phyloP scores from a whole-genome alignment of 2,329 filamentous ascomycete species.

The Verticillium albo-atrum region DNA sequence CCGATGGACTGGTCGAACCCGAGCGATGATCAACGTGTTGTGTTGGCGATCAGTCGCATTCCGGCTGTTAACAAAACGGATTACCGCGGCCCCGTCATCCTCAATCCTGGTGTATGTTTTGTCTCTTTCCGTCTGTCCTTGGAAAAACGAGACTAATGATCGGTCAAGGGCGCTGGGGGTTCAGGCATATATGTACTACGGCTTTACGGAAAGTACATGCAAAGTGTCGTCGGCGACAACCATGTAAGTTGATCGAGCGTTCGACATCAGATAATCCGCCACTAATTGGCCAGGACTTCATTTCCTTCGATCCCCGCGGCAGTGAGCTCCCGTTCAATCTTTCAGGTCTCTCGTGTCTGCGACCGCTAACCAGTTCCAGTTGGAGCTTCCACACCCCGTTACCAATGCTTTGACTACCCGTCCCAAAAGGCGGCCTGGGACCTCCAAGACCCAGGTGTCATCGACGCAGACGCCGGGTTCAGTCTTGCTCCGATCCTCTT shows the following conservation, averaged over 20 bases:
- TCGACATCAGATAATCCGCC: background rate
- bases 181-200: slow-evolving; percentile 34
- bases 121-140: background rate
- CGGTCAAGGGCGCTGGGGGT: slow-evolving; percentile 41
- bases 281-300: slow-evolving; percentile 34
- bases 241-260: slow-evolving; percentile 27
- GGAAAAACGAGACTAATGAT: background rate
- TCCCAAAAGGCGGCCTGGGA: slow-evolving; percentile 38
- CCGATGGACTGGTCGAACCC: slow-evolving; percentile 29
- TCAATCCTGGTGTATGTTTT: slow-evolving; percentile 27
- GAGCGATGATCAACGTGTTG: slow-evolving; percentile 20
- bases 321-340: slow-evolving; percentile 20
- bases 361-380: slow-evolving; percentile 21
- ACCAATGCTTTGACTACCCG: slow-evolving; percentile 44
- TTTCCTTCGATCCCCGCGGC: slow-evolving; percentile 48
- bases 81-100: slow-evolving; percentile 24
- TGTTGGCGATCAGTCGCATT: slow-evolving; percentile 25
- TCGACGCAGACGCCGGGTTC: slow-evolving; percentile 33
- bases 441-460: slow-evolving; percentile 35
- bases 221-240: slow-evolving; percentile 41
- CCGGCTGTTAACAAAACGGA: slow-evolving; percentile 21
- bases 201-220: slow-evolving; percentile 25
- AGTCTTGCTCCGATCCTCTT: slow-evolving; percentile 20
- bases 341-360: too few species aligned
- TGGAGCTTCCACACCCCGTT: slow-evolving; percentile 42